Evolutionary conservation across 257 asterid genomes (phyloP).

Genomic region (Solanum sitiens): DNA sequence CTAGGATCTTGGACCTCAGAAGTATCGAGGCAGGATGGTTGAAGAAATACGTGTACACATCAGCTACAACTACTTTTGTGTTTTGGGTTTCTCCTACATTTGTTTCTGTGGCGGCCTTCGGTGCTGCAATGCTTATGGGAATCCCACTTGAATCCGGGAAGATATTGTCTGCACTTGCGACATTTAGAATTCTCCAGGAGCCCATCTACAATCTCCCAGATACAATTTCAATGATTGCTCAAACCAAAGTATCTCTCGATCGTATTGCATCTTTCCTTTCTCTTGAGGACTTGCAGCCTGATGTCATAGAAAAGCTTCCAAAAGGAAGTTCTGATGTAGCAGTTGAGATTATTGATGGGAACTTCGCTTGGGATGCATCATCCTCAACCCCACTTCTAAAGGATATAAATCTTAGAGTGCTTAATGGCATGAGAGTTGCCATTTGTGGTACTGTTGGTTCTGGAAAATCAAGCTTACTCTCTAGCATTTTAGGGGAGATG

Average conservation of each 20-base stretch:
- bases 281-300: conserved; percentile 55
- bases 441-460: conserved; percentile 92
- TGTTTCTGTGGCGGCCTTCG: conserved; percentile 64
- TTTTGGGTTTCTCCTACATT: conserved; percentile 82
- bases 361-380: conserved; percentile 56
- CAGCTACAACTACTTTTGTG: conserved; percentile 39
- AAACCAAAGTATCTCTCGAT: conserved; percentile 88
- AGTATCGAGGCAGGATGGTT: conserved; percentile 64
- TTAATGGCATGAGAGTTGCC: conserved; percentile 74
- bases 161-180: conserved; percentile 80
- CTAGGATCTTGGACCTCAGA: conserved; percentile 49
- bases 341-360: conserved; percentile 60
- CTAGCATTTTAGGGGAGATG: conserved; percentile 70
- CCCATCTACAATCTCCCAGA: conserved; percentile 79
- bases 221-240: conserved; percentile 70
- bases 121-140: conserved; percentile 62
- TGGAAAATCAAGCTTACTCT: conserved; percentile 87
- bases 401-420: conserved; percentile 43
- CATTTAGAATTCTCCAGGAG: conserved; percentile 82
- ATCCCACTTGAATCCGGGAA: conserved; percentile 86
- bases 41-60: conserved; percentile 42
- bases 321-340: conserved; percentile 31
- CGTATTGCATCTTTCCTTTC: conserved; percentile 77
- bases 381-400: conserved; percentile 41
- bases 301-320: conserved; percentile 53